Base-by-base conservation (phyloP, 1,284 basidiomycete species). In the Trichosporon coremiiforme region DNA sequence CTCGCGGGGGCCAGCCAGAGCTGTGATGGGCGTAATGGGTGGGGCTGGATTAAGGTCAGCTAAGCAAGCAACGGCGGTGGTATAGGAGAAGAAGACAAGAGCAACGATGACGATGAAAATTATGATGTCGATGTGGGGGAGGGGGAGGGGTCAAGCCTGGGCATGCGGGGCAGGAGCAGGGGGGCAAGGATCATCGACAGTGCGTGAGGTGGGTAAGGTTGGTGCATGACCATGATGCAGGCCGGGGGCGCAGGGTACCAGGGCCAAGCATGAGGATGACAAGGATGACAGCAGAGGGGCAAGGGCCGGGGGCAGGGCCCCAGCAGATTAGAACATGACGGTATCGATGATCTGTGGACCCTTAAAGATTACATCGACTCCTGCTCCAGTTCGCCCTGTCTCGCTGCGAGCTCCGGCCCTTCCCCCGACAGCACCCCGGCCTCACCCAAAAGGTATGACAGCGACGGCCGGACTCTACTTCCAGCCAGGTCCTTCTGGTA, bases 341-440 rank as follows among this genome's bases (percentile, higher is more conserved):
- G 57, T 60, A 60, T 60, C 57, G 57, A 33, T 60, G 57, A 60
- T 60, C 57, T 60, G 57, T 60, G 29, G 57, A 33, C 57, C 57
- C 57, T 33, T 33, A 33, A 31, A 60, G 57, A 60, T n/a, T 33
- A 33, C 29, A 60, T 33, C 57, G 29, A 60, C 29, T n/a, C 57
- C 31, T 53, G 47, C 47, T n/a, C 47, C 47, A 53, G 47, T 45
- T 45, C 4, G 41, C n/a, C n/a, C 41, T 9, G 17, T n/a, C 33
- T 8, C n/a, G n/a, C n/a, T n/a, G n/a, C n/a, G n/a, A 33, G 33
- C 33, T 33, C 33, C 33, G 33, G 33, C 4, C 33, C 33, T 33
- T 33, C 33, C 33, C 33, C 15, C 15, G 15, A 4, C 15, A 45
- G 7, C 41, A n/a, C 7, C 41, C 17, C 41, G 15, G 4, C 17